These are phyloP conservation scores for Nakaseomyces bracarensis DNA, from an alignment of 1,139 yeast species.

Conservation along the genomic window DNA sequence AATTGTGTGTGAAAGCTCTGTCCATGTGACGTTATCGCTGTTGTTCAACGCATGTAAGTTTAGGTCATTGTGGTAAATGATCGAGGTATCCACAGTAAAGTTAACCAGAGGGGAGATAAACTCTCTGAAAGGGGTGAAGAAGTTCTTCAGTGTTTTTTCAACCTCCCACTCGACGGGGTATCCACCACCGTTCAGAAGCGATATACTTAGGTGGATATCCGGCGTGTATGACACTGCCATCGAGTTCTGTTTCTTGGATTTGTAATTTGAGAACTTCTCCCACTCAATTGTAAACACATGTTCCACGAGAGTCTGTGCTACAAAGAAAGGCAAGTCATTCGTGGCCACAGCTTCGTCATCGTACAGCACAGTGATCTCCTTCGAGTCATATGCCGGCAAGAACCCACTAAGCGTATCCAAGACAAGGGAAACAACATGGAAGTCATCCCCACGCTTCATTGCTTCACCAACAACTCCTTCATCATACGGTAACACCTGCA, in stretches of 20 bases:
- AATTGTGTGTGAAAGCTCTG: slow-evolving; percentile 32
- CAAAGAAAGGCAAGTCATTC: slow-evolving; percentile 54
- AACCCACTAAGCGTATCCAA: slow-evolving; percentile 24
- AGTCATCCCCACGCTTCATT: slow-evolving; percentile 13
- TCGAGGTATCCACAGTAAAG: slow-evolving; percentile 70
- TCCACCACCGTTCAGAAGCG: slow-evolving; percentile 51
- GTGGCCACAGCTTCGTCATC: slow-evolving; percentile 41
- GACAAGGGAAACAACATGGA: slow-evolving; percentile 25
- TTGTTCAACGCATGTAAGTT: slow-evolving; percentile 36
- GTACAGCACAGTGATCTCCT: slow-evolving; percentile 42
- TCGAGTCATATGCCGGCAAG: slow-evolving; percentile 27
- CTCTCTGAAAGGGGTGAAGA: slow-evolving; percentile 41
- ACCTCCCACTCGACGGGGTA: slow-evolving; percentile 53
- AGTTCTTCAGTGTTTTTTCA: slow-evolving; percentile 35
- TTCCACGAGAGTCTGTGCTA: slow-evolving; percentile 50
- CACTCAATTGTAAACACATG: slow-evolving; percentile 47
- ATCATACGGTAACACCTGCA: slow-evolving; percentile 25
- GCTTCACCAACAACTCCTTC: slow-evolving; percentile 11
- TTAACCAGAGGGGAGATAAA: slow-evolving; percentile 49
- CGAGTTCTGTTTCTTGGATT: slow-evolving; percentile 12
- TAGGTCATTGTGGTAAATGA: slow-evolving; percentile 51
- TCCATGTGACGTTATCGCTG: slow-evolving; percentile 33
- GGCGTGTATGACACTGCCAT: slow-evolving; percentile 52
- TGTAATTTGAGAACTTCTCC: slow-evolving; percentile 16
- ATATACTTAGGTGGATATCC: slow-evolving; percentile 57